Evolutionary conservation across 2,329 filamentous ascomycete genomes (phyloP), one percentile per base, ranked within the genome.

Genomic region (Juglanconis juglandina): DNA sequence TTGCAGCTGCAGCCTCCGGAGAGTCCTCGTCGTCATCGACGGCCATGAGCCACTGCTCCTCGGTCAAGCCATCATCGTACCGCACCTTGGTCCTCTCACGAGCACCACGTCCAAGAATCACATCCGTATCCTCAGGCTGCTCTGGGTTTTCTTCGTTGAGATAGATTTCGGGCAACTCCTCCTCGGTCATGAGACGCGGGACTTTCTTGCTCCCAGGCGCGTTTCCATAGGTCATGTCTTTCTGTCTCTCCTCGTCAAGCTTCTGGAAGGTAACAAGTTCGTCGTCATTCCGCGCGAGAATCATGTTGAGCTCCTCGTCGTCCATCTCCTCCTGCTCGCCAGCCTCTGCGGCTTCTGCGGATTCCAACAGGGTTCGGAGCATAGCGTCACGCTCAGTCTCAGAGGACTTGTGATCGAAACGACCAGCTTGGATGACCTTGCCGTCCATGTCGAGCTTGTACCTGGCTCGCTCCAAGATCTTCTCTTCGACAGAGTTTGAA

Each of bases 361-460:
- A 89, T 73, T 99, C 95, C 63, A 99, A 81, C 70, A 99, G 86
- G 53, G 96, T 96, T 69, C 95, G 88, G 67, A 99, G 81, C 86
- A 99, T 94, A 48, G 95, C 94, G 71, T 99, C 95, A 81, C 95
- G 91, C 76, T 99, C 95, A 58, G 96, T 96, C 73, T 97, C 95
- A 0, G 95, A 98, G 1, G 95, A 99, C 72, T 98, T 99, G 79
- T 99, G 98, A 69, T 99, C 95, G 78, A 99, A 99, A 72, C 96
- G 96, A 87, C 95, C 95, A 62, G 95, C 95, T 73, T 99, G 95
- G 68, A 99, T 99, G 72, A 99, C 93, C 76, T 99, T 99, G 79
- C 95, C 94, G 71, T 99, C 95, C 90, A 99, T 97, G 74, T 98
- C 94, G 66, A 99, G 85, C 83, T 99, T 99, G 84, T 90, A 99